A percentile compares a stretch with the other conserved stretches of the same genome.
phyloP scores from a whole-genome alignment of 1,284 basidiomycete genomes.

The Farysia itapuensis region DNA sequence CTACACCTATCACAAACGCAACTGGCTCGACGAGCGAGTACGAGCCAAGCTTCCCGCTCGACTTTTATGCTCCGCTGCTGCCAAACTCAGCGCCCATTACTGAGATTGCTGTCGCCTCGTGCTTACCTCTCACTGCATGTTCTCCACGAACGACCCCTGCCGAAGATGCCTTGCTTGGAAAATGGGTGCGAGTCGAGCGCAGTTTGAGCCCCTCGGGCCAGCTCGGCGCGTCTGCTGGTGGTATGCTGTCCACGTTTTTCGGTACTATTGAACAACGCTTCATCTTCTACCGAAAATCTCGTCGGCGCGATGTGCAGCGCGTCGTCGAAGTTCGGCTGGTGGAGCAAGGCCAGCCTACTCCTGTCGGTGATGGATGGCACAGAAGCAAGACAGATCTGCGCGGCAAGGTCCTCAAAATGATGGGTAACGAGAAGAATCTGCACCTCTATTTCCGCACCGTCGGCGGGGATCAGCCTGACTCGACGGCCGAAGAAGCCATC shows the following conservation, averaged over 20 bases:
- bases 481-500: conserved; percentile 6
- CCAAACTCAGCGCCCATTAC: conserved; percentile 62
- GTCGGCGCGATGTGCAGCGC: conserved; percentile 20
- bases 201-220: conserved; percentile 70
- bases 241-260: conserved; percentile 20
- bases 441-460: conserved; percentile 42
- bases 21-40: conserved; percentile 1
- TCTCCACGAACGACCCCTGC: conserved; percentile 71
- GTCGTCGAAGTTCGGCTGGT: conserved; percentile 45
- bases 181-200: conserved; percentile 80
- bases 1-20: not conserved
- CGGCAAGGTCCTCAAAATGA: conserved; percentile 14
- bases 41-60: conserved; percentile 39
- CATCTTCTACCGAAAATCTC: conserved; percentile 48
- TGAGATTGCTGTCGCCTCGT: conserved; percentile 74
- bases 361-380: conserved; percentile 39
- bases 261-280: conserved; percentile 37
- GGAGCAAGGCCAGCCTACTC: conserved; percentile 18
- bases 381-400: conserved; percentile 33
- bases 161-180: conserved; percentile 75
- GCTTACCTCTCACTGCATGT: conserved; percentile 70
- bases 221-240: conserved; percentile 10
- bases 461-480: conserved; percentile 1
- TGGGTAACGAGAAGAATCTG: conserved; percentile 9
- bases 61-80: conserved; percentile 43